Evolutionary conservation across 371 early-diverging fungal species (phyloP).

Genomic region (Mortierella sp.): DNA sequence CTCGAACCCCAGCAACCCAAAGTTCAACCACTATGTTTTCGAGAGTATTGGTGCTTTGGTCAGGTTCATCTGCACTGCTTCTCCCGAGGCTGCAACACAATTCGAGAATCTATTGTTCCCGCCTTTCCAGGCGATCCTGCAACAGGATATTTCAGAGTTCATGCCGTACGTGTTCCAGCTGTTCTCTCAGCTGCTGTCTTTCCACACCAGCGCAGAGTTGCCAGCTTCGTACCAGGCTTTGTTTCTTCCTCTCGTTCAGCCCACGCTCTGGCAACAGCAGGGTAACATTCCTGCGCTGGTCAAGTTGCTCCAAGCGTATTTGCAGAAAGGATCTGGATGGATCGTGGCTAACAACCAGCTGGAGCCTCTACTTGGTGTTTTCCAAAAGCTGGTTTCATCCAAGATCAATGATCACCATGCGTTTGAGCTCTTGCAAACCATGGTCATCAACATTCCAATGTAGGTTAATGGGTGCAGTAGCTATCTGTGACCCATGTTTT

Average conservation of each 20-base stretch:
- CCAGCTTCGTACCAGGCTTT: constrained; percentile 78
- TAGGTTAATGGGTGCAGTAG: constrained; percentile 60
- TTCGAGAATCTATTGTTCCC: constrained; percentile 82
- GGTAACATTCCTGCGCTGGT: constrained; percentile 96
- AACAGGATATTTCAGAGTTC: constrained; percentile 92
- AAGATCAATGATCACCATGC: constrained; percentile 88
- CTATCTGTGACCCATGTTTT: neutral
- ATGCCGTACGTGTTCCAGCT: constrained; percentile 97
- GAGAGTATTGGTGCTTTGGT: constrained; percentile 93
- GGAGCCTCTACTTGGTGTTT: constrained; percentile 91
- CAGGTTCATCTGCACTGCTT: constrained; percentile 72
- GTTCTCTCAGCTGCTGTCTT: constrained; percentile 84
- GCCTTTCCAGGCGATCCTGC: constrained; percentile 91
- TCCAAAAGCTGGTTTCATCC: constrained; percentile 91
- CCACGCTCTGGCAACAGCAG: constrained; percentile 87
- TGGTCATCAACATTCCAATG: constrained; percentile 79
- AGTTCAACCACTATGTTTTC: constrained; percentile 96
- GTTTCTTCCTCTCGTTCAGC: constrained; percentile 84
- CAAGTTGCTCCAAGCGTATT: constrained; percentile 85
- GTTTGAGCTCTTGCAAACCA: constrained; percentile 80
- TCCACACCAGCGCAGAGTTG: constrained; percentile 75
- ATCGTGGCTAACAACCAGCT: constrained; percentile 74
- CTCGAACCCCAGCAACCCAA: constrained; percentile 96
- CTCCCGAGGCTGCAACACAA: constrained; percentile 73
- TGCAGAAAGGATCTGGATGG: constrained; percentile 74